Base-by-base conservation (phyloP, 2,329 filamentous ascomycete genomes). In the Akanthomyces dipterigenus region DNA sequence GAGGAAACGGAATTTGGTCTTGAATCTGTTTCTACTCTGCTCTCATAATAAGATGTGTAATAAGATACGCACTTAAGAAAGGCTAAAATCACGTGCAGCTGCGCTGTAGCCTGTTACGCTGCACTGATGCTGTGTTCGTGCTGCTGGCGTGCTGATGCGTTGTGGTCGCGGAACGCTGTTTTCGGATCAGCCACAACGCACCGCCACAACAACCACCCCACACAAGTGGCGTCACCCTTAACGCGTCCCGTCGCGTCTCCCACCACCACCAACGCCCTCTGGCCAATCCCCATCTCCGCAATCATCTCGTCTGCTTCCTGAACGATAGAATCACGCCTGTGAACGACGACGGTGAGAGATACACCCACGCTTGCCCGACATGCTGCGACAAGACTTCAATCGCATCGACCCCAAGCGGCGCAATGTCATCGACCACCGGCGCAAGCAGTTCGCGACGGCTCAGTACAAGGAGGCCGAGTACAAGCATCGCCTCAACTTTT, bases 401-500 rank as follows among this genome's bases (percentile, higher is more conserved):
- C 80, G 82, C 48, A 77, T 83, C 62, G 82, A 85, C 60, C 70
- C 88, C 3, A 98, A 97, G 76, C 80, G 91, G 70, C 89, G 92
- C 66, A 86, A 87, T 64, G 82, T 86, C 53, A 76, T 93, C 68
- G 89, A 96, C 72, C 79, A 89, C 71, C 90, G 91, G 70, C 96
- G 92, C 77, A 89, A 87, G 72, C 93, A 96, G 73, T 97, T 97
- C 71, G 89, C 89, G 62, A 82, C 86, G 22, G 84, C 91, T 20
- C 79, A 82, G 60, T 96, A 87, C 80, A 88, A 90, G 73, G 86
- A 91, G 66, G 82, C 88, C 61, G 82, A 88, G 48, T 99, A 98
- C 72, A 86, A 88, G 16, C 83, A 93, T 74, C 88, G 93, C 61
- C 84, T 99, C 70, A 99, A 96, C 79, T 93, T 97, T 76, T 99